phyloP scores from a whole-genome alignment of 768 basidiomycete species.

The Boletus huronensis region DNA sequence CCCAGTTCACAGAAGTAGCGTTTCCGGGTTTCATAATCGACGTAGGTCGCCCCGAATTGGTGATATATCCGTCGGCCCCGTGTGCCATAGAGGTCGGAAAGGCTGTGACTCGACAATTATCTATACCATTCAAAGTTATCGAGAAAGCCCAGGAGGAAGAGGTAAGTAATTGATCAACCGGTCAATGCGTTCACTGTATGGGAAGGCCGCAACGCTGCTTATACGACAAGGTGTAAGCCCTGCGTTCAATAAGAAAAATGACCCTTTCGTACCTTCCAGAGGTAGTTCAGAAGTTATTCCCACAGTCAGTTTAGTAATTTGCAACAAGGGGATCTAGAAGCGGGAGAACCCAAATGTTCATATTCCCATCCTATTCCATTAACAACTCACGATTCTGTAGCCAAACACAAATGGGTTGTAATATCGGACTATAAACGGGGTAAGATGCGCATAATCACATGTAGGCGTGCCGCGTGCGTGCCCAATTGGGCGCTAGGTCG shows the following conservation, averaged over 20 bases:
- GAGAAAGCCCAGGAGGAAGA: constrained; percentile 27
- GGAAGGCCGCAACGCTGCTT: constrained; percentile 45
- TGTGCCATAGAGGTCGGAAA: not conserved
- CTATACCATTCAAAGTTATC: constrained; percentile 63
- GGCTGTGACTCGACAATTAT: not conserved
- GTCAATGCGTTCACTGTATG: constrained; percentile 43
- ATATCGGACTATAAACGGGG: not conserved
- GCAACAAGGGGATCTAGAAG: constrained; percentile 38
- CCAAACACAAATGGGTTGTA: not conserved
- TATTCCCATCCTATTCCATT: not conserved
- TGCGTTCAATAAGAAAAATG: not conserved
- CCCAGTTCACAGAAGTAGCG: too few species aligned
- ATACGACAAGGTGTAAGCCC: constrained; percentile 2
- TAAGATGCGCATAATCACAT: not conserved
- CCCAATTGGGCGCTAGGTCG: constrained; percentile 63
- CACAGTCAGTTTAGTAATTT: not conserved
- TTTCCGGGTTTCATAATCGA: constrained; percentile 66
- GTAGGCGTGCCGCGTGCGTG: constrained; percentile 48
- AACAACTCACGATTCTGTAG: not conserved
- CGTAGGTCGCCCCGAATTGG: constrained; percentile 69
- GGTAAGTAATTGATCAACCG: not conserved
- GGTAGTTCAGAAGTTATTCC: constrained; percentile 57
- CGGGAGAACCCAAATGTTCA: not conserved
- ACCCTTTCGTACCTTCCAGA: constrained; percentile 52
- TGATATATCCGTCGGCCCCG: constrained; percentile 63